Conservation (phyloP, 2,329 filamentous ascomycete species). For the Calonectria montana region DNA sequence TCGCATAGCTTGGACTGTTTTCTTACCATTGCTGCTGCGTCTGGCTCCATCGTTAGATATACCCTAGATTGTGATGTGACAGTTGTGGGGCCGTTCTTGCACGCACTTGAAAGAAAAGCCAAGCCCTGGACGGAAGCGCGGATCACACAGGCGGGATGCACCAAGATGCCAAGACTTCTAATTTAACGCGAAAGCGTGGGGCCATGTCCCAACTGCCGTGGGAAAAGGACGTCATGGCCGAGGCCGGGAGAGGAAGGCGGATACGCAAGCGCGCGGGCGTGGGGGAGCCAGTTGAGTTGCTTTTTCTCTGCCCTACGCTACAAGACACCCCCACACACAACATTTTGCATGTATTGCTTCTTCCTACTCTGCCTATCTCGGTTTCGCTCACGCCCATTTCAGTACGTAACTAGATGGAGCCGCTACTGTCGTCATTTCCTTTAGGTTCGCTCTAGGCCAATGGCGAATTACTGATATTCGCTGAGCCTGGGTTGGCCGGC, state of each 20-base stretch:
- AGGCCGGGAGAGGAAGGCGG: neutral
- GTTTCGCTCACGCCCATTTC: neutral
- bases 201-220: neutral
- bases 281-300: neutral
- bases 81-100: too few species aligned
- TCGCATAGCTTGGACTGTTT: too few species aligned
- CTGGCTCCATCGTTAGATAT: too few species aligned
- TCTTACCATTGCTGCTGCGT: too few species aligned
- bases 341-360: neutral
- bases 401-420: neutral
- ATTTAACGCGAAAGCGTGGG: neutral
- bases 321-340: neutral
- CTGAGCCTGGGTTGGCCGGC: neutral
- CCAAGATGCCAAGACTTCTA: neutral
- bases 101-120: too few species aligned
- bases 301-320: neutral
- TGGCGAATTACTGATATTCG: too few species aligned
- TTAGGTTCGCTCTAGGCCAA: slow-evolving; percentile 1
- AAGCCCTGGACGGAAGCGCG: neutral
- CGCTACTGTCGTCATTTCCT: neutral
- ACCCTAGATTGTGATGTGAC: too few species aligned
- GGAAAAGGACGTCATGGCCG: neutral
- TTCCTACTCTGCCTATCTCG: neutral
- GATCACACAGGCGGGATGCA: neutral
- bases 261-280: neutral